phyloP scores from a whole-genome alignment of 1,284 basidiomycete genomes.

The Cutaneotrichosporon mucoides region DNA sequence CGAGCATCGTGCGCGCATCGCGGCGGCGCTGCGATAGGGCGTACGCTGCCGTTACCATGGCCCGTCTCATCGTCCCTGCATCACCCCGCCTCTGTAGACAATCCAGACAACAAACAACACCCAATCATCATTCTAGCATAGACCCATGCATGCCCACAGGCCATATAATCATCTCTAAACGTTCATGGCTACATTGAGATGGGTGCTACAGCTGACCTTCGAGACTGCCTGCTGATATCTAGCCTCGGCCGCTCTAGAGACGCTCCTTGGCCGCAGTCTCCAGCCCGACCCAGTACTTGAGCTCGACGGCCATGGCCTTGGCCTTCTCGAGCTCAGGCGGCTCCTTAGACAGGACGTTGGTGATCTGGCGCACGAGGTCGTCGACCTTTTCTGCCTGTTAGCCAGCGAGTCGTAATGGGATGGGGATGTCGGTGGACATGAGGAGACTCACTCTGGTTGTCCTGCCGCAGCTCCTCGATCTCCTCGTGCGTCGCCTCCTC shows the following conservation, averaged over 20 bases:
- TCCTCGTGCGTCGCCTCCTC: slow-evolving; percentile 61
- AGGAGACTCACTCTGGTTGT: slow-evolving; percentile 59
- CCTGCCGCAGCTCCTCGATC: slow-evolving; percentile 56
- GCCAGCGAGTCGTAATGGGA: background rate
- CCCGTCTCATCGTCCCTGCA: no score
- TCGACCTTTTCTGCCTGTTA: slow-evolving; percentile 56
- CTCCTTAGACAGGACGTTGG: slow-evolving; percentile 53
- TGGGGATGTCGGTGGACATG: no score
- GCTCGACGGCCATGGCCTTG: slow-evolving; percentile 61
- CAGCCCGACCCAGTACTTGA: slow-evolving; percentile 73
- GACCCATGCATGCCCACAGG: no score
- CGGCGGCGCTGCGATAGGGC: slow-evolving; percentile 20
- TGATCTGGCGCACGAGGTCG: slow-evolving; percentile 47
- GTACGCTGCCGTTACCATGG: no score
- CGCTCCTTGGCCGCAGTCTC: slow-evolving; percentile 60
- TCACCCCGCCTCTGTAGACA: no score
- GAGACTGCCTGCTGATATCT: no score
- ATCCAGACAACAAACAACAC: background rate
- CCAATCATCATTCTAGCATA: background rate
- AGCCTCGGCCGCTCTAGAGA: background rate
- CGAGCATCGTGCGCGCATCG: slow-evolving; percentile 33
- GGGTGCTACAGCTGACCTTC: no score
- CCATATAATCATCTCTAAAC: no score
- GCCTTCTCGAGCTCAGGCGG: slow-evolving; percentile 58
- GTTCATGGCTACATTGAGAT: no score